Evolutionary conservation across 176 grass and related monocot genomes (phyloP).

Genomic region (Phoenix dactylifera): DNA sequence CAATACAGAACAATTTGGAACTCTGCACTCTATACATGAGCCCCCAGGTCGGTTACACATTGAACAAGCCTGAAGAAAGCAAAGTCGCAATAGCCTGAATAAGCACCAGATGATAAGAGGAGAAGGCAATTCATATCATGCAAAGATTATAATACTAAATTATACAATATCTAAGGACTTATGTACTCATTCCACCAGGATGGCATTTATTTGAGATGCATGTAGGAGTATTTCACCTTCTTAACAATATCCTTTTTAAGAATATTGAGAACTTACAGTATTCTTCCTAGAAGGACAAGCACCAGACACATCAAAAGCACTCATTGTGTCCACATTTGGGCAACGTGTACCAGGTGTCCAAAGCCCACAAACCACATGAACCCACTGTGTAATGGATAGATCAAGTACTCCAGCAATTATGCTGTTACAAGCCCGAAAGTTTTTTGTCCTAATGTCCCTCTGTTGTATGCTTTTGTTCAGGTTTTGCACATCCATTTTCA

Average conservation of each 20-base stretch:
- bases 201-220: too few relatives aligned
- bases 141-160: too few relatives aligned
- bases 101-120: too few relatives aligned
- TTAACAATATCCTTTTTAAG: neutral
- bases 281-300: conserved; percentile 64
- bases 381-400: conserved; percentile 42
- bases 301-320: conserved; percentile 71
- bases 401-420: conserved; percentile 29
- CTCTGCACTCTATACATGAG: conserved; percentile 73
- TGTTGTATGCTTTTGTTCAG: conserved; percentile 1
- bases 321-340: conserved; percentile 86
- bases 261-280: conserved; percentile 45
- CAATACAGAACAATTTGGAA: conserved; percentile 46
- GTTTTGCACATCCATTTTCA: conserved; percentile 20
- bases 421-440: conserved; percentile 19
- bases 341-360: conserved; percentile 95
- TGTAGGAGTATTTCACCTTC: too few relatives aligned
- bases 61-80: conserved; percentile 57
- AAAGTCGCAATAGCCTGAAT: conserved; percentile 5
- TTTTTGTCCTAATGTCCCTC: conserved; percentile 13
- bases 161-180: too few relatives aligned
- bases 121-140: too few relatives aligned
- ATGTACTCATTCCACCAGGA: too few relatives aligned
- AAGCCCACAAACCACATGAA: conserved; percentile 90
- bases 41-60: conserved; percentile 68